Evolutionary conservation across 2,329 filamentous ascomycete genomes (phyloP).

Genomic region (Colletotrichum melonis): DNA sequence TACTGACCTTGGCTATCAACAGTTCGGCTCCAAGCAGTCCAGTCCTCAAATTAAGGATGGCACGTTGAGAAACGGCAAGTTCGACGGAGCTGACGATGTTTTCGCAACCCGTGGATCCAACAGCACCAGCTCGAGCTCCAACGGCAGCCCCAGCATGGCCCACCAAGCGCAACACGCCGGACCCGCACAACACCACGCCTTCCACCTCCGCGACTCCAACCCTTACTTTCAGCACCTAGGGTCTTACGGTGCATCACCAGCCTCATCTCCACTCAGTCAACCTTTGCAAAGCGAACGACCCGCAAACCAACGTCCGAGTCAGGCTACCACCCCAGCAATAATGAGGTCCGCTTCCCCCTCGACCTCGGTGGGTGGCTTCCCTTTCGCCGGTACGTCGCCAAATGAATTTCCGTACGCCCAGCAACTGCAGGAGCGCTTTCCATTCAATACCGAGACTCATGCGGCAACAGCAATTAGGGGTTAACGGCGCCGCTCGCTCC

Average conservation of each 20-base stretch:
- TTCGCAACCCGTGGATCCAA: conserved; percentile 45
- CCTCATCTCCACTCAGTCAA: conserved; percentile 46
- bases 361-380: conserved; percentile 56
- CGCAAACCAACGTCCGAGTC: conserved; percentile 45
- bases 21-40: conserved; percentile 73
- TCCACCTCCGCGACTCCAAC: conserved; percentile 40
- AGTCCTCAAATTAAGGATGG: conserved; percentile 63
- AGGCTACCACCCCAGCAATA: conserved; percentile 46
- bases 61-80: conserved; percentile 54
- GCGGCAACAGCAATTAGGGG: conserved; percentile 60
- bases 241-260: conserved; percentile 47
- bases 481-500: conserved; percentile 37
- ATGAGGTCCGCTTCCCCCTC: conserved; percentile 57
- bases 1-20: conserved; percentile 52
- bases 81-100: conserved; percentile 55
- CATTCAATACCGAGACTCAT: conserved; percentile 60
- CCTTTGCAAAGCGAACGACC: conserved; percentile 40
- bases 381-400: conserved; percentile 59
- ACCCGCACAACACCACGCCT: conserved; percentile 56
- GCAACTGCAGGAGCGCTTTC: conserved; percentile 59
- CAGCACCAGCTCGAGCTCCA: conserved; percentile 50
- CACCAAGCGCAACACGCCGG: conserved; percentile 48
- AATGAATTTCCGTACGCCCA: conserved; percentile 54
- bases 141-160: conserved; percentile 50
- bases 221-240: conserved; percentile 39